A percentile compares a stretch with the other conserved stretches of the same genome.
Evolutionary conservation across 371 early-diverging fungal species (phyloP).

Genomic region (Rhizomucor miehei): DNA sequence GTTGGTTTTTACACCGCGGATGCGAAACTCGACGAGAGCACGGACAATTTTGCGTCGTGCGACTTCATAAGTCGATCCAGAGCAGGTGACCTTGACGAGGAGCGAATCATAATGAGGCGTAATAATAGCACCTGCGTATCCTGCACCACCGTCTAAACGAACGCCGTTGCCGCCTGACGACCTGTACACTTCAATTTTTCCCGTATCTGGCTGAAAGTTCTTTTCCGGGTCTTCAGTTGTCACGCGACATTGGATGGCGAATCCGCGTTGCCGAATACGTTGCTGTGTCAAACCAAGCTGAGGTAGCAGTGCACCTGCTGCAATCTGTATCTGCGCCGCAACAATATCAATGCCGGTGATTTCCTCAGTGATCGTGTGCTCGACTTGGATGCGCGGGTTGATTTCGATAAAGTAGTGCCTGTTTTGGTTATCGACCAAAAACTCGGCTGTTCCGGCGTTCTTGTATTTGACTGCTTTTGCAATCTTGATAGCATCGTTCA

Average conservation of each 20-base stretch:
- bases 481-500: slow-evolving; percentile 88
- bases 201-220: slow-evolving; percentile 94
- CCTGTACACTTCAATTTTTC: slow-evolving; percentile 89
- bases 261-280: slow-evolving; percentile 73
- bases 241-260: slow-evolving; percentile 94
- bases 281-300: slow-evolving; percentile 84
- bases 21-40: slow-evolving; percentile 90
- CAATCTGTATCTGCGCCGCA: slow-evolving; percentile 89
- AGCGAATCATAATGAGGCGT: slow-evolving; percentile 96
- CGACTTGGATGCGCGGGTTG: slow-evolving; percentile 93
- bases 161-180: slow-evolving; percentile 89
- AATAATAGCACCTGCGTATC: slow-evolving; percentile 88
- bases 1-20: slow-evolving; percentile 96
- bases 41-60: slow-evolving; percentile 87
- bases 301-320: slow-evolving; percentile 80
- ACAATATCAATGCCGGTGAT: slow-evolving; percentile 94
- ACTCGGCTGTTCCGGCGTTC: slow-evolving; percentile 98
- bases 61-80: slow-evolving; percentile 82
- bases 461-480: slow-evolving; percentile 88
- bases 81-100: slow-evolving; percentile 90
- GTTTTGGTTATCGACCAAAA: slow-evolving; percentile 86
- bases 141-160: slow-evolving; percentile 88
- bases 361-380: slow-evolving; percentile 93
- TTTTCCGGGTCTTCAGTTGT: slow-evolving; percentile 91
- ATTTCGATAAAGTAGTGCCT: slow-evolving; percentile 96